Percentiles rank a stretch among this genome's conserved stretches.
phyloP scores from a whole-genome alignment of 495 filamentous ascomycete species.

The Barbatosphaeria neglecta region DNA sequence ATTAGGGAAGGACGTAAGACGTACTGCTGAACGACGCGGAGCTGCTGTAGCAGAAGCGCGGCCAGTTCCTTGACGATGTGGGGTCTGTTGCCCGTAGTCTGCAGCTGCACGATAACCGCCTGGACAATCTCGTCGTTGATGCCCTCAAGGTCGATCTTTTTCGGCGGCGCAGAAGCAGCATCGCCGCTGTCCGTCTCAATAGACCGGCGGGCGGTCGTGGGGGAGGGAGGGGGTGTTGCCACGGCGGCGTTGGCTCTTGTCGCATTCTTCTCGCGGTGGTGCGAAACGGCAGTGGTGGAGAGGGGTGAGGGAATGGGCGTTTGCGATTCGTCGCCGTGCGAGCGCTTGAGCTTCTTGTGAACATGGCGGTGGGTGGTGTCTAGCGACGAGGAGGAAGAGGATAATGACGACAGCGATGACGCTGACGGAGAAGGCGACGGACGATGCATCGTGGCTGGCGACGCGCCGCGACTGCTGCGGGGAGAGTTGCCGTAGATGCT shows the following conservation, averaged over 20 bases:
- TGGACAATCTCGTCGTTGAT: conserved; percentile 94
- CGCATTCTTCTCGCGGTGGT: conserved; percentile 36
- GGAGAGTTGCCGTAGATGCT: conserved; percentile 7
- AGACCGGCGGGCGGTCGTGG: conserved; percentile 23
- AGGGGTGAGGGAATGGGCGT: conserved; percentile 24
- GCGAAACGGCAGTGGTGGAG: conserved; percentile 32
- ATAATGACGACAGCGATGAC: conserved; percentile 40
- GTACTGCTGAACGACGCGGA: conserved; percentile 85
- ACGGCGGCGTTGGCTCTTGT: conserved; percentile 39
- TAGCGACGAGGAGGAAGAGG: conserved; percentile 36
- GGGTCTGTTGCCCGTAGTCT: conserved; percentile 84
- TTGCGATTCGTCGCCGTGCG: conserved; percentile 49
- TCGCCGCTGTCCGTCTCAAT: conserved; percentile 29
- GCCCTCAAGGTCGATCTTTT: conserved; percentile 67
- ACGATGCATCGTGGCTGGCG: conserved; percentile 9
- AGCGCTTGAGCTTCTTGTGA: conserved; percentile 77
- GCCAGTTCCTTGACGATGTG: conserved; percentile 93
- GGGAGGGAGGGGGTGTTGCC: conserved; percentile 81
- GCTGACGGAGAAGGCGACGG: conserved; percentile 52
- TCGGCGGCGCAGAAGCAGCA: conserved; percentile 17
- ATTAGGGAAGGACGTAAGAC: conserved; percentile 17
- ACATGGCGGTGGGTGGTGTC: conserved; percentile 55
- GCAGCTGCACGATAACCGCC: conserved; percentile 79
- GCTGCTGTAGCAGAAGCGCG: conserved; percentile 58
- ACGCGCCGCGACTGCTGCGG: neutral